A percentile compares a stretch with the other conserved stretches of the same genome.
Evolutionary conservation across 805 yeast species (phyloP).

Genomic region (Pachysolen tannophilus): DNA sequence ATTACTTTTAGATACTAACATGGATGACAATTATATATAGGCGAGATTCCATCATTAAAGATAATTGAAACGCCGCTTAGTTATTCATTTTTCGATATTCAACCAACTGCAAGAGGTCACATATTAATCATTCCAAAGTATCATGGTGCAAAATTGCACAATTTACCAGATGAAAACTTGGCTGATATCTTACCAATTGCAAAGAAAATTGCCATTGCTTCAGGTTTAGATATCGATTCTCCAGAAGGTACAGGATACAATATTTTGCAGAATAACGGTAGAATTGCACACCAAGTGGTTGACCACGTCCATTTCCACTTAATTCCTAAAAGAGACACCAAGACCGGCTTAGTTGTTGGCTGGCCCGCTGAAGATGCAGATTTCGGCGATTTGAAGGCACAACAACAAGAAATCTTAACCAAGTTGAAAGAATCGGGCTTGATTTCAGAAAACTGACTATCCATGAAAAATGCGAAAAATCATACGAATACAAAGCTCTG

Average conservation of each 20-base stretch:
- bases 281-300: slow-evolving; percentile 92
- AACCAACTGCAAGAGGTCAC: slow-evolving; percentile 87
- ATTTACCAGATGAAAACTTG: slow-evolving; percentile 85
- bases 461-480: no score
- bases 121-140: slow-evolving; percentile 84
- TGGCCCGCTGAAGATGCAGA: slow-evolving; percentile 91
- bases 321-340: slow-evolving; percentile 75
- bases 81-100: slow-evolving; percentile 86
- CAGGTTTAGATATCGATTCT: slow-evolving; percentile 56
- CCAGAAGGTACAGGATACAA: slow-evolving; percentile 75
- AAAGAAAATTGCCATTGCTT: slow-evolving; percentile 72
- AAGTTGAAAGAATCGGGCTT: slow-evolving; percentile 18
- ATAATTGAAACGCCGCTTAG: slow-evolving; percentile 76
- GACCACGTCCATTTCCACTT: slow-evolving; percentile 96
- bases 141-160: slow-evolving; percentile 90
- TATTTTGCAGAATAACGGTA: slow-evolving; percentile 85
- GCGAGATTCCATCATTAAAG: slow-evolving; percentile 93
- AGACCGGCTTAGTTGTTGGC: slow-evolving; percentile 76
- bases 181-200: slow-evolving; percentile 83
- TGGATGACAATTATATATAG: no score
- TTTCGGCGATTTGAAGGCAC: slow-evolving; percentile 59
- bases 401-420: slow-evolving; percentile 51
- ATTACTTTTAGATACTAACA: no score
- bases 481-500: no score
- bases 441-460: no score